phyloP scores from a whole-genome alignment of 768 basidiomycete genomes.

The Russula virescens region DNA sequence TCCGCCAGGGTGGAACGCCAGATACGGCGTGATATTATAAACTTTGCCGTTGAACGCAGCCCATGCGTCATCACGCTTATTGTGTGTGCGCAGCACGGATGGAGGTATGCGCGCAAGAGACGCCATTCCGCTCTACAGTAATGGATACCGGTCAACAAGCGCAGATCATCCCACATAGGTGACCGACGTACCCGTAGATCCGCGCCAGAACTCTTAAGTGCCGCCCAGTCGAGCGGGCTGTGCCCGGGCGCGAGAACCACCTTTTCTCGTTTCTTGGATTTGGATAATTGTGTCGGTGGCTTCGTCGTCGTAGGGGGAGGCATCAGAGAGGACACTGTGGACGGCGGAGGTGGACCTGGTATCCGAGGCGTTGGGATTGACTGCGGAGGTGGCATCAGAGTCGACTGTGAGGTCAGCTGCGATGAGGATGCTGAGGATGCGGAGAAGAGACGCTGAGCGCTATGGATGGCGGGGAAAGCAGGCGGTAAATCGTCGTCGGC shows the following conservation, averaged over 20 bases:
- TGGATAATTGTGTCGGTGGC: slow-evolving; percentile 40
- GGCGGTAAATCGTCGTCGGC: slow-evolving; percentile 57
- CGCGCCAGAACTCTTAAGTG: slow-evolving; percentile 70
- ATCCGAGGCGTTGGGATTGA: slow-evolving; percentile 34
- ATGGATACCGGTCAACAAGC: not conserved
- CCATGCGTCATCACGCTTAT: slow-evolving; percentile 87
- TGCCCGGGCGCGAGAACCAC: slow-evolving; percentile 89
- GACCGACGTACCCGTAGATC: slow-evolving; percentile 61
- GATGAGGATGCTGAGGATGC: slow-evolving; percentile 27
- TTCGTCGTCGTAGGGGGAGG: slow-evolving; percentile 61
- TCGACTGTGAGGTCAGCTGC: slow-evolving; percentile 5
- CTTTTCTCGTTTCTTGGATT: slow-evolving; percentile 60
- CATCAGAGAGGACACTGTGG: slow-evolving; percentile 39
- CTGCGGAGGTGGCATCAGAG: slow-evolving; percentile 37
- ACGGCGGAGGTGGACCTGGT: slow-evolving; percentile 26
- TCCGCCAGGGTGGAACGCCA: slow-evolving; percentile 91
- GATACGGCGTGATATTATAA: slow-evolving; percentile 92
- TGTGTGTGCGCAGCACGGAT: slow-evolving; percentile 73
- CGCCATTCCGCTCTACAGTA: slow-evolving; percentile 54
- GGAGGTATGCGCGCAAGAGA: slow-evolving; percentile 61
- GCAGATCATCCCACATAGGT: not conserved
- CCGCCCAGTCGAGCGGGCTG: slow-evolving; percentile 92
- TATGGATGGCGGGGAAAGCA: slow-evolving; percentile 65
- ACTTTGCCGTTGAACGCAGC: slow-evolving; percentile 87
- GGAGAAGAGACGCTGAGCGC: slow-evolving; percentile 55